These are phyloP conservation scores for Cercospora sp. DNA, from an alignment of 2,329 filamentous ascomycete species.

Conservation along the genomic window DNA sequence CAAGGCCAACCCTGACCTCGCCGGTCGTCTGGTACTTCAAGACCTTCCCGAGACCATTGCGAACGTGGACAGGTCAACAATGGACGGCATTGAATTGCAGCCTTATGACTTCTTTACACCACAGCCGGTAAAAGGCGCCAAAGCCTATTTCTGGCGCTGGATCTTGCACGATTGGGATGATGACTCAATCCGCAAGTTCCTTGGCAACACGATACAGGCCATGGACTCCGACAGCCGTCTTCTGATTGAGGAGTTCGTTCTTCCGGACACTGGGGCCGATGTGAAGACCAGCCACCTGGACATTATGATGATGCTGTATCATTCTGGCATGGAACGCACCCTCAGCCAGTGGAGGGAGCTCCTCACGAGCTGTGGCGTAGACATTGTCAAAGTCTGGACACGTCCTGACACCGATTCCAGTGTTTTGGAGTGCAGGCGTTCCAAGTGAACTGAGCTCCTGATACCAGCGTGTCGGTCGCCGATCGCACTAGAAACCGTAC, in stretches of 20 bases:
- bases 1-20: conserved; percentile 18
- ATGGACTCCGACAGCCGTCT: conserved; percentile 29
- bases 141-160: conserved; percentile 30
- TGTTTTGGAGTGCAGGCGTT: conserved; percentile 11
- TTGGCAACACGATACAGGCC: conserved; percentile 25
- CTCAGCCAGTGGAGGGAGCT: conserved; percentile 13
- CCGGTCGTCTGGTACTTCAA: conserved; percentile 31
- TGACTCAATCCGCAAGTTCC: conserved; percentile 24
- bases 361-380: conserved; percentile 9
- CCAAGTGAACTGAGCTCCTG: background rate
- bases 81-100: conserved; percentile 20
- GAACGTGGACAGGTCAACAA: conserved; percentile 20
- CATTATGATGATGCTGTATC: conserved; percentile 21
- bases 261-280: conserved; percentile 22
- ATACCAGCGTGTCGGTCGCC: background rate
- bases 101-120: conserved; percentile 32
- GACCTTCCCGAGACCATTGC: conserved; percentile 31
- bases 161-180: conserved; percentile 35
- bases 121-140: conserved; percentile 33
- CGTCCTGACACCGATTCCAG: conserved; percentile 15
- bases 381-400: conserved; percentile 18
- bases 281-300: conserved; percentile 16
- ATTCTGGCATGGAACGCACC: conserved; percentile 16
- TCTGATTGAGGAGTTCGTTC: conserved; percentile 29
- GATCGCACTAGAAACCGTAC: background rate